Conservation (phyloP, 2,329 filamentous ascomycete genomes). For the Neurospora sp. region DNA sequence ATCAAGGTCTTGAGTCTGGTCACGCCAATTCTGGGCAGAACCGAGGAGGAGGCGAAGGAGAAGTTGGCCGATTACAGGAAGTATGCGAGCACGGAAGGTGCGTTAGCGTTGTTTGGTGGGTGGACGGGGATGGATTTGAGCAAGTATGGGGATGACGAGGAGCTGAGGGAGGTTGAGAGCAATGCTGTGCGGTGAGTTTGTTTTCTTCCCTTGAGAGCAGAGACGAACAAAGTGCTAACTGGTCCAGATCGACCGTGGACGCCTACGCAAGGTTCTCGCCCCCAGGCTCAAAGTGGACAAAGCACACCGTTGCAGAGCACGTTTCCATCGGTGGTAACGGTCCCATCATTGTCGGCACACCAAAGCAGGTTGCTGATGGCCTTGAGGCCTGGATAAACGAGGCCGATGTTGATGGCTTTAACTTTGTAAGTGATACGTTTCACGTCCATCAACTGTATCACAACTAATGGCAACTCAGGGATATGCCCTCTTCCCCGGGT, state of each 20-base stretch:
- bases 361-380: constrained; percentile 54
- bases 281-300: constrained; percentile 51
- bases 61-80: constrained; percentile 53
- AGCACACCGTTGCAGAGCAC: constrained; percentile 57
- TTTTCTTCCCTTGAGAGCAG: background rate
- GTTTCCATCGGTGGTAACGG: constrained; percentile 59
- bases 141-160: constrained; percentile 29
- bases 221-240: background rate
- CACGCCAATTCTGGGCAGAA: constrained; percentile 53
- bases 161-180: constrained; percentile 29
- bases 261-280: constrained; percentile 13
- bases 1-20: constrained; percentile 62
- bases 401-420: constrained; percentile 66
- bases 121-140: constrained; percentile 53
- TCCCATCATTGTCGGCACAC: constrained; percentile 53
- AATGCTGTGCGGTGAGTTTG: constrained; percentile 29
- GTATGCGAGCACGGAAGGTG: constrained; percentile 53
- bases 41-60: constrained; percentile 53
- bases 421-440: constrained; percentile 39
- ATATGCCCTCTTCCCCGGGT: constrained; percentile 38
- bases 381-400: constrained; percentile 58
- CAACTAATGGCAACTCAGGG: constrained; percentile 26
- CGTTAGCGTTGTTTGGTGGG: constrained; percentile 60
- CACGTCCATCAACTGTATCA: background rate
- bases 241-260: constrained; percentile 8